Evolutionary conservation across 495 filamentous ascomycete genomes (phyloP).

Genomic region (Thermothielavioides terrestris): DNA sequence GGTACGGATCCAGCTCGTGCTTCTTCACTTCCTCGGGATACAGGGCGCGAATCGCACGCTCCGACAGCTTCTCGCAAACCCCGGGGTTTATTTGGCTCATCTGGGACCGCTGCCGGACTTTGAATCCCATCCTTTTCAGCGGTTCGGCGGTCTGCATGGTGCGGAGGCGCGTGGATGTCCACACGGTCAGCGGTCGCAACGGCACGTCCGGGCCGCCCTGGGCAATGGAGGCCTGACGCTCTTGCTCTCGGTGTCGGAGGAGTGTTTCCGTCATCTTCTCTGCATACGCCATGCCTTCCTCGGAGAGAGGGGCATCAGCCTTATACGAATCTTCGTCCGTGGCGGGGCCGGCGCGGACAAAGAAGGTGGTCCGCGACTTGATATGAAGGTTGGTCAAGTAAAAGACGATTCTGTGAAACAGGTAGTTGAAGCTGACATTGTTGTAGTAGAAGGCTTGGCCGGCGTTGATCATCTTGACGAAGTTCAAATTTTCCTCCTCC

Average conservation of each 20-base stretch:
- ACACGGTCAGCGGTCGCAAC: conserved; percentile 75
- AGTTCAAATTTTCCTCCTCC: conserved; percentile 87
- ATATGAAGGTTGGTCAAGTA: conserved; percentile 97
- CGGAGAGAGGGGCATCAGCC: conserved; percentile 72
- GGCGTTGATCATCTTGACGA: conserved; percentile 99
- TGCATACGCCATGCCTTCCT: conserved; percentile 78
- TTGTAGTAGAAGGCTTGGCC: conserved; percentile 88
- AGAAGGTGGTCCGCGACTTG: conserved; percentile 87
- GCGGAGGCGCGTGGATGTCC: conserved; percentile 86
- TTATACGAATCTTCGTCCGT: conserved; percentile 82
- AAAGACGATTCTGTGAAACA: conserved; percentile 94
- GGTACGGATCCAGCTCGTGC: conserved; percentile 92
- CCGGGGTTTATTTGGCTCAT: conserved; percentile 96
- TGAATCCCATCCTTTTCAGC: conserved; percentile 67
- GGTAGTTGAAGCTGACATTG: conserved; percentile 89
- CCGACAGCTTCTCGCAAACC: conserved; percentile 78
- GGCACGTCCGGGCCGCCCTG: conserved; percentile 59
- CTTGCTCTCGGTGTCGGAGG: conserved; percentile 70
- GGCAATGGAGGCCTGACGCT: conserved; percentile 58
- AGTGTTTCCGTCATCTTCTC: conserved; percentile 78
- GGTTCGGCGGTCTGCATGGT: conserved; percentile 87
- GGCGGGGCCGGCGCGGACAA: conserved; percentile 65
- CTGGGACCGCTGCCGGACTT: conserved; percentile 82
- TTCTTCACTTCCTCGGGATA: conserved; percentile 86
- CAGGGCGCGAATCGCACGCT: conserved; percentile 65